phyloP scores from a whole-genome alignment of 1,284 basidiomycete genomes.

The Boletellus deceptivus region DNA sequence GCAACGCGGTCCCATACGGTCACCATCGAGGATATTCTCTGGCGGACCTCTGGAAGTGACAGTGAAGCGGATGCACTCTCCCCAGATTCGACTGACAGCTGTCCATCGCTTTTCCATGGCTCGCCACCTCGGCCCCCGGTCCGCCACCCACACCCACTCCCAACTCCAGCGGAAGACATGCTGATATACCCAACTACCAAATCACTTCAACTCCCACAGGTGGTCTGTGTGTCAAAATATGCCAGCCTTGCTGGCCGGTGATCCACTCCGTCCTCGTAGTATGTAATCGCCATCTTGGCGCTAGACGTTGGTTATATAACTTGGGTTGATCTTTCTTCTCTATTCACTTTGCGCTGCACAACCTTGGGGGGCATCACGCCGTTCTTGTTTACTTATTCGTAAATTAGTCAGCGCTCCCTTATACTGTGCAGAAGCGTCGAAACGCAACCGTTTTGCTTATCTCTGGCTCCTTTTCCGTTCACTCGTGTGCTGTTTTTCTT shows the following conservation, averaged over 20 bases:
- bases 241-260: slow-evolving; percentile 38
- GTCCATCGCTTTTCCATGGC: slow-evolving; percentile 14
- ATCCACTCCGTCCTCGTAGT: slow-evolving; percentile 1
- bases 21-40: slow-evolving; percentile 30
- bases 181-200: slow-evolving; percentile 24
- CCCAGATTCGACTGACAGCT: slow-evolving; percentile 25
- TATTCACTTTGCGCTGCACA: background rate
- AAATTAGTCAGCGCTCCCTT: slow-evolving; percentile 19
- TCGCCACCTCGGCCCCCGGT: slow-evolving; percentile 13
- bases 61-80: slow-evolving; percentile 25
- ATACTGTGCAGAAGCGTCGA: slow-evolving; percentile 22
- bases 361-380: background rate
- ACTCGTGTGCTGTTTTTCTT: slow-evolving; percentile 35
- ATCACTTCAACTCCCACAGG: slow-evolving; percentile 7
- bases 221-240: slow-evolving; percentile 31
- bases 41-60: slow-evolving; percentile 30
- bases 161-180: slow-evolving; percentile 52
- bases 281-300: background rate
- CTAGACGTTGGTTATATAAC: slow-evolving; percentile 1
- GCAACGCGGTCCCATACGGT: slow-evolving; percentile 21
- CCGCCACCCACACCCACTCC: slow-evolving; percentile 44
- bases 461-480: background rate
- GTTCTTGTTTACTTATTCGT: slow-evolving; percentile 25
- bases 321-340: slow-evolving; percentile 6
- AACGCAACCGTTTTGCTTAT: background rate